A percentile compares a stretch with the other conserved stretches of the same genome.
Evolutionary conservation across 768 basidiomycete genomes (phyloP).

Genomic region (Termitomyces sp.): DNA sequence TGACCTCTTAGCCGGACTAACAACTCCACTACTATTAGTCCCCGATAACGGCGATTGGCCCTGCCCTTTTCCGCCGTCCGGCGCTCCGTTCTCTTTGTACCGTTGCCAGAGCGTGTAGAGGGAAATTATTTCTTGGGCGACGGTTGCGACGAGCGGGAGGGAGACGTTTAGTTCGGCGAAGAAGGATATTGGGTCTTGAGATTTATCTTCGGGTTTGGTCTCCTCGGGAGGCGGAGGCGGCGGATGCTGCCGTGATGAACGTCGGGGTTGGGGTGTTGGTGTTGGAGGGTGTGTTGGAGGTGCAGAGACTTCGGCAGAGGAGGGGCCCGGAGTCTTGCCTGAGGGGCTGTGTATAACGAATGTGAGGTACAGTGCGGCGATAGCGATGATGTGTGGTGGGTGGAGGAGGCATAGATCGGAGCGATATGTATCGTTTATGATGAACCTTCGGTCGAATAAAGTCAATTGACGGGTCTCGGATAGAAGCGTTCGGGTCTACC

Average conservation of each 20-base stretch:
- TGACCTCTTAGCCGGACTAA: conserved; percentile 28
- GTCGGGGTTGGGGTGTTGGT: conserved; percentile 40
- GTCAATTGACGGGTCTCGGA: neutral
- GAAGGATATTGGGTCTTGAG: conserved; percentile 75
- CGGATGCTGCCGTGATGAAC: conserved; percentile 50
- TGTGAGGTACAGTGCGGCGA: conserved; percentile 88
- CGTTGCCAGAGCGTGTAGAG: conserved; percentile 88
- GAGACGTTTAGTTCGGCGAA: conserved; percentile 86
- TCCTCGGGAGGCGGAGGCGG: conserved; percentile 21
- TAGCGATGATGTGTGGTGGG: conserved; percentile 92
- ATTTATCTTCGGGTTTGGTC: conserved; percentile 31
- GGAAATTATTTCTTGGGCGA: conserved; percentile 89
- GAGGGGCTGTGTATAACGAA: conserved; percentile 71
- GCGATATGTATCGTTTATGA: conserved; percentile 95
- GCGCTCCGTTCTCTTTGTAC: conserved; percentile 64
- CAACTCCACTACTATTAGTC: conserved; percentile 13
- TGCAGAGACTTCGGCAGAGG: conserved; percentile 20
- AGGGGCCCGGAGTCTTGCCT: conserved; percentile 36
- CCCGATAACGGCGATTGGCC: conserved; percentile 28
- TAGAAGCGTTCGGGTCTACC: conserved; percentile 46
- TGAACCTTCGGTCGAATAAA: conserved; percentile 58
- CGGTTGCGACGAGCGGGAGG: conserved; percentile 74
- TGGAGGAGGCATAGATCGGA: conserved; percentile 92
- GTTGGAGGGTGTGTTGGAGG: conserved; percentile 18
- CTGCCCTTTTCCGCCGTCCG: conserved; percentile 28